phyloP scores from a whole-genome alignment of 2,329 filamentous ascomycete species.

The Colletotrichum caudatum region DNA sequence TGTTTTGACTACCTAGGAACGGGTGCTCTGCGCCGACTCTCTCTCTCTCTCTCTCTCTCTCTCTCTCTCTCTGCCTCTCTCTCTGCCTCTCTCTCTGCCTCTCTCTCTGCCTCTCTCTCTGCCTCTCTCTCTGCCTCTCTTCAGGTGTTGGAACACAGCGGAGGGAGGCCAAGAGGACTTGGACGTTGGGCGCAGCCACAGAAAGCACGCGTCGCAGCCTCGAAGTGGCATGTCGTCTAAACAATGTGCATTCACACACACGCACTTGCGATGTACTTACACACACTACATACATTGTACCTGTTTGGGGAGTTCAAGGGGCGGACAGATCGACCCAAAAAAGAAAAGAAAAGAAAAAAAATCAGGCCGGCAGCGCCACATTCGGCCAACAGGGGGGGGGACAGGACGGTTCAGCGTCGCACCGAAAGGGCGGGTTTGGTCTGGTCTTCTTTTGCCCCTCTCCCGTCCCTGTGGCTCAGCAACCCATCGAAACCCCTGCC shows the following conservation, averaged over 20 bases:
- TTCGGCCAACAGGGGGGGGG: slow-evolving; percentile 2
- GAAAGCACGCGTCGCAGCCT: slow-evolving; percentile 1
- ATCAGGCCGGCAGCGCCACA: slow-evolving; percentile 1
- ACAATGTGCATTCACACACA: slow-evolving; percentile 1
- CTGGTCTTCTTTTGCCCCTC: neutral
- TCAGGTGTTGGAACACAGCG: neutral
- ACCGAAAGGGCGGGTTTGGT: neutral
- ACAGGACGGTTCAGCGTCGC: slow-evolving; percentile 5
- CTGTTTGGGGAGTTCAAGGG: neutral
- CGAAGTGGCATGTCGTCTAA: slow-evolving; percentile 24
- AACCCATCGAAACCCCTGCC: neutral
- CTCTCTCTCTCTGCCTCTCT: too few relatives aligned
- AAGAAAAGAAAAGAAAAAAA: too few relatives aligned
- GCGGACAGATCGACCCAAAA: too few relatives aligned
- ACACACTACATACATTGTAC: too few relatives aligned
- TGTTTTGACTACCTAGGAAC: neutral
- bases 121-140: neutral
- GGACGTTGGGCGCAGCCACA: neutral
- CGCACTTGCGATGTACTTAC: neutral
- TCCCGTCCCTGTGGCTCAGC: neutral
- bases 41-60: neutral
- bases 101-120: neutral
- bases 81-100: neutral
- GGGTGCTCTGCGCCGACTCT: neutral
- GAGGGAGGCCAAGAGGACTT: neutral